Evolutionary conservation across 257 asterid species (phyloP).

Genomic region (Misopates orontium): DNA sequence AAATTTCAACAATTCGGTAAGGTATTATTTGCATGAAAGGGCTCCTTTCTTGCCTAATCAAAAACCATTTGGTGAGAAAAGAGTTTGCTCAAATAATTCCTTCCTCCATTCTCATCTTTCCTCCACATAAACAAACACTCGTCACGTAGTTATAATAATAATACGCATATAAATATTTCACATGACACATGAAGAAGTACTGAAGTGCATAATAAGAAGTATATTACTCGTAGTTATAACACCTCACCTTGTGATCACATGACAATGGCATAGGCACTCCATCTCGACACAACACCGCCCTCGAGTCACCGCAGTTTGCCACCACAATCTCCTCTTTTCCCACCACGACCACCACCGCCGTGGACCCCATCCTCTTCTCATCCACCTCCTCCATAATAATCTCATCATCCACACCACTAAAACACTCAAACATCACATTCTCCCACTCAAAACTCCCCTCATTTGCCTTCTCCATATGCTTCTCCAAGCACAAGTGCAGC

Average conservation of each 20-base stretch:
- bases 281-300: slow-evolving; percentile 58
- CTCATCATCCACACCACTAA: slow-evolving; percentile 46
- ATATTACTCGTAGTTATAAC: no score
- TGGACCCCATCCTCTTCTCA: slow-evolving; percentile 38
- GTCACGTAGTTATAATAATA: no score
- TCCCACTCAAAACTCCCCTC: slow-evolving; percentile 38
- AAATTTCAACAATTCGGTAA: no score
- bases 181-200: no score
- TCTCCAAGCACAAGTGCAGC: slow-evolving; percentile 42
- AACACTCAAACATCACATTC: slow-evolving; percentile 40
- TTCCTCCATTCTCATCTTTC: no score
- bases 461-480: slow-evolving; percentile 26
- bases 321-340: slow-evolving; percentile 55
- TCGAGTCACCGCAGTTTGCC: slow-evolving; percentile 67
- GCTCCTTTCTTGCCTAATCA: no score
- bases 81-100: no score
- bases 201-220: no score
- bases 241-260: slow-evolving; percentile 48
- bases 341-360: slow-evolving; percentile 57
- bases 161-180: no score
- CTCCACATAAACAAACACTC: no score
- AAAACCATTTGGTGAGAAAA: no score
- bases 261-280: slow-evolving; percentile 48
- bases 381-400: slow-evolving; percentile 25
- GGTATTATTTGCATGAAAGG: no score